Conservation (phyloP, 192 early-diverging fungal genomes). For the Thamnidium elegans region DNA sequence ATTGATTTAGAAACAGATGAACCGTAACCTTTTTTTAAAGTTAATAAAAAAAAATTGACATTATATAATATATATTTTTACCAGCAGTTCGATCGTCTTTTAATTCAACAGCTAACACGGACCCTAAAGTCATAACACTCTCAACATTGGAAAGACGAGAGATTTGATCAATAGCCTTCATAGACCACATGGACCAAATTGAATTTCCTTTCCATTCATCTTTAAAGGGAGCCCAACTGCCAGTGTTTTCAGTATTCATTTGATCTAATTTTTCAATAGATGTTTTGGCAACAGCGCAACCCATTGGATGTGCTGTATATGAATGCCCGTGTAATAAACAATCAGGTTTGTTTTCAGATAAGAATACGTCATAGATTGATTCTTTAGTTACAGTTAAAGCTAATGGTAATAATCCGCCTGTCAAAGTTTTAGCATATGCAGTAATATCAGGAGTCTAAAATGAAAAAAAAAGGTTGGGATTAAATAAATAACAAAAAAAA, state of each 20-base stretch:
- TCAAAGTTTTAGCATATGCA: constrained; percentile 73
- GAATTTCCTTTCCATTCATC: constrained; percentile 40
- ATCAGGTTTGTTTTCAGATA: constrained; percentile 59
- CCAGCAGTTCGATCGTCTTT: constrained; percentile 34
- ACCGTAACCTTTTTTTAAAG: constrained; percentile 44
- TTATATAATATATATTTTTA: constrained; percentile 1
- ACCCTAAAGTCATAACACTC: constrained; percentile 65
- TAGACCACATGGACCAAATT: constrained; percentile 42
- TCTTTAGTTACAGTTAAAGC: constrained; percentile 64
- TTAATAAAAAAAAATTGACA: not conserved
- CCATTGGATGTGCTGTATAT: constrained; percentile 82
- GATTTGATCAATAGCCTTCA: constrained; percentile 40
- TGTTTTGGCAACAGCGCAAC: constrained; percentile 65
- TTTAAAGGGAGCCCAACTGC: constrained; percentile 24
- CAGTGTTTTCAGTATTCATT: constrained; percentile 29
- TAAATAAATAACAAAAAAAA: not conserved
- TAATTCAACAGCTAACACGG: constrained; percentile 66
- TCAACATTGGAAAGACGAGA: constrained; percentile 58
- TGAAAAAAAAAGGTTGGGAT: constrained; percentile 6
- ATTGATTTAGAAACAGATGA: constrained; percentile 41
- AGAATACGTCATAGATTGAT: constrained; percentile 66
- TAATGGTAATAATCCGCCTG: constrained; percentile 70
- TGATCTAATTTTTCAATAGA: constrained; percentile 51
- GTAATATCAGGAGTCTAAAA: constrained; percentile 68
- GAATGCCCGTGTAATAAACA: constrained; percentile 80